Evolutionary conservation across 768 basidiomycete species (phyloP), one percentile per base, ranked within the genome.

Genomic region (Tylopilus plumbeoviolaceoides): DNA sequence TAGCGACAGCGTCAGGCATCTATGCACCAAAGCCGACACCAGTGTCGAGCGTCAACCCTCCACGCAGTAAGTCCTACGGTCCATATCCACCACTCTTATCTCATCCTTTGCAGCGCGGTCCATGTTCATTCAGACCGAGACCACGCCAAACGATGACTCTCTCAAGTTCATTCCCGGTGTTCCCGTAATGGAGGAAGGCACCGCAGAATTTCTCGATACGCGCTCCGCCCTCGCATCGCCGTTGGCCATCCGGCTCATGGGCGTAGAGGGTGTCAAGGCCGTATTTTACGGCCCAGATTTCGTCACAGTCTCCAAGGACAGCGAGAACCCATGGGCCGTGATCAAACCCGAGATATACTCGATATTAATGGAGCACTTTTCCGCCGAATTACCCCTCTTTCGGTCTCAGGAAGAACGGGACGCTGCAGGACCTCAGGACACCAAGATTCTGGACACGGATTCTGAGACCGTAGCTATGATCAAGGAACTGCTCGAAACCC

Each of bases 101-200:
- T 15, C 54, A 27, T 17, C 17, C 15, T 3, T 51, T 20, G 18
- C 25, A 91, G 89, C 73, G 31, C 83, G 94, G 21, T 87, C 88
- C 49, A 95, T 98, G 95, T 98, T 98, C 75, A 97, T 98, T 52
- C 97, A 99, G 72, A 98, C 95, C 5, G 95, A 98, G 73, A 83
- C 85, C 10, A 99, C 97, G 0, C 97, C 97, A 0, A 99, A 99
- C 68, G 91, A 92, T 30, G 93, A 98, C 67, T 95, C 95, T 1
- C 81, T 99, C 47, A 98, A 99, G 70, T 99, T 99, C 73, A 93
- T 99, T 53, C 97, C 95, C 1, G 97, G 97, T 0, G 78, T 85
- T 21, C 70, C 84, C 27, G 94, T 99, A 27, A 93, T 97, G 84
- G 82, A 81, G 38, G 81, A 83, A 23, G 93, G 92, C 41, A 89